Conservation (phyloP, 192 early-diverging fungal genomes). For the Dispira parvispora region DNA sequence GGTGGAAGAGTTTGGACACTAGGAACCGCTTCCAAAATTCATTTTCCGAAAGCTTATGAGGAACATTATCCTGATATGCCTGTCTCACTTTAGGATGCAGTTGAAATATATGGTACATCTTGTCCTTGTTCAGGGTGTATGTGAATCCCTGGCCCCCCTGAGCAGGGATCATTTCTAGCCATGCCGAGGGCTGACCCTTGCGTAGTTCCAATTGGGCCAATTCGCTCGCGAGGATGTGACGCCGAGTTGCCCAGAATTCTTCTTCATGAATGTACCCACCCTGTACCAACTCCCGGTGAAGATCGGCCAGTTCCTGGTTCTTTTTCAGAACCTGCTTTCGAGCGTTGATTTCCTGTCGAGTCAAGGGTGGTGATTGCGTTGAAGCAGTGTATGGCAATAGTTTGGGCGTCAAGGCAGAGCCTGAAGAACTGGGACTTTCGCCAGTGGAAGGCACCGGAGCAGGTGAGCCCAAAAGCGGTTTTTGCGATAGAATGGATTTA, state of each 20-base stretch:
- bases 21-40: slow-evolving; percentile 83
- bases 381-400: slow-evolving; percentile 13
- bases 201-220: slow-evolving; percentile 49
- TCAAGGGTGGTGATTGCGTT: slow-evolving; percentile 23
- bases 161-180: slow-evolving; percentile 45
- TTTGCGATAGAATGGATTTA: not conserved
- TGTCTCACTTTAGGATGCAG: slow-evolving; percentile 79
- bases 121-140: slow-evolving; percentile 75
- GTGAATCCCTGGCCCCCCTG: slow-evolving; percentile 59
- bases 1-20: slow-evolving; percentile 69
- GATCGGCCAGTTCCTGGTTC: slow-evolving; percentile 42
- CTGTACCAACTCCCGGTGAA: slow-evolving; percentile 67
- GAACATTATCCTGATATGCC: slow-evolving; percentile 69
- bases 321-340: slow-evolving; percentile 44
- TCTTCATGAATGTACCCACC: slow-evolving; percentile 64
- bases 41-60: slow-evolving; percentile 53
- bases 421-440: slow-evolving; percentile 12
- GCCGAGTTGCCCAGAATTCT: slow-evolving; percentile 83
- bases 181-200: slow-evolving; percentile 60
- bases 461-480: slow-evolving; percentile 8
- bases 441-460: slow-evolving; percentile 9
- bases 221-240: slow-evolving; percentile 55
- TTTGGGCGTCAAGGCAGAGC: slow-evolving; percentile 24
- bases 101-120: slow-evolving; percentile 74
- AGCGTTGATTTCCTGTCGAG: slow-evolving; percentile 32